Conservation (phyloP, 2,329 filamentous ascomycete genomes). For the Fusarium udum region DNA sequence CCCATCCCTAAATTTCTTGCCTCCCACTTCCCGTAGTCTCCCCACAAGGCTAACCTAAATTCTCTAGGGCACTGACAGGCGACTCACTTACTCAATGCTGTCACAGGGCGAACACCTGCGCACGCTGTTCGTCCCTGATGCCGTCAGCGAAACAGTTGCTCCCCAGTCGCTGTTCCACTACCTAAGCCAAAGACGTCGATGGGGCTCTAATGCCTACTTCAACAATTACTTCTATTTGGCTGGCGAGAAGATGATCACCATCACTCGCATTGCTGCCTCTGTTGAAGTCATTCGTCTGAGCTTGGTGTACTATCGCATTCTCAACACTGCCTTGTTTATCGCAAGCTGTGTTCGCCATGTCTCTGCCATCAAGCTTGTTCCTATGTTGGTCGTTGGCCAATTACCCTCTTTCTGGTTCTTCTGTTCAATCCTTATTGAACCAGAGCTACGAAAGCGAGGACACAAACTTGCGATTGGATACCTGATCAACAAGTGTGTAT, state of each 20-base stretch:
- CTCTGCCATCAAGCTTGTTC: conserved; percentile 23
- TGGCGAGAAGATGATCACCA: conserved; percentile 51
- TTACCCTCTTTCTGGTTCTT: conserved; percentile 34
- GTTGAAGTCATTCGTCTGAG: conserved; percentile 46
- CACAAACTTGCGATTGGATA: conserved; percentile 34
- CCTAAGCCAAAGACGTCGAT: conserved; percentile 46
- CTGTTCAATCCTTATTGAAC: conserved; percentile 27
- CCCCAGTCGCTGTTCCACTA: conserved; percentile 48
- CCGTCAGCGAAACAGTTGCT: conserved; percentile 48
- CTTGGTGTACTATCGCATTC: conserved; percentile 48
- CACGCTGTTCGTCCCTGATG: conserved; percentile 47
- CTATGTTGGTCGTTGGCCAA: conserved; percentile 32
- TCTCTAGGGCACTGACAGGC: conserved; percentile 30
- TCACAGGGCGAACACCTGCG: conserved; percentile 32
- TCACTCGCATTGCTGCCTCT: conserved; percentile 45
- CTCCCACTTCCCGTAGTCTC: background rate
- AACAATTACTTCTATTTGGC: conserved; percentile 49
- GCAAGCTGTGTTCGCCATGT: conserved; percentile 3
- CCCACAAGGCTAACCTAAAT: background rate
- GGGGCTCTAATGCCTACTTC: conserved; percentile 50
- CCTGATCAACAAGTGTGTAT: conserved; percentile 34
- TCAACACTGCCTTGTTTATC: conserved; percentile 47
- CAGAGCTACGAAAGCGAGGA: conserved; percentile 16
- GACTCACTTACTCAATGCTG: conserved; percentile 37
- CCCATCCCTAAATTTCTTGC: background rate